Base-by-base conservation (phyloP, 192 early-diverging fungal species). In the Diversispora epigaea region DNA sequence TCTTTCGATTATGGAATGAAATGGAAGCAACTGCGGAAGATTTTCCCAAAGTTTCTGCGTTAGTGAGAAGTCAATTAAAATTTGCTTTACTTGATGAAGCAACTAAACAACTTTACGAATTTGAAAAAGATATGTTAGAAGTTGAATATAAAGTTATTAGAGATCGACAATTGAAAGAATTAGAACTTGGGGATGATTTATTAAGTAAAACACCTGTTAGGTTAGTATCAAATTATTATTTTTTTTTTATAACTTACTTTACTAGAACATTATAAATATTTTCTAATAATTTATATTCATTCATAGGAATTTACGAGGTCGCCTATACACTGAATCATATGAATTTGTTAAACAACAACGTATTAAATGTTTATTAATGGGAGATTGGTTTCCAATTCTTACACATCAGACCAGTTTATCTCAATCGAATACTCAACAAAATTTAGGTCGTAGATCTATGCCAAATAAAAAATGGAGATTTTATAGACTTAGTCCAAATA, bases 331-430 rank as follows among this genome's bases (percentile, higher is more conserved):
- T 64, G 80, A 88, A 71, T 89, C 85, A 44, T 92, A 90, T 65
- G 88, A 91, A 71, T 86, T 89, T 45, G 82, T 93, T 22, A 92
- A 91, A 74, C 78, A 87, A 49, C 91, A 93, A 71, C 76, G 91
- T 10, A 87, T 93, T 15, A 78, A 77, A 9, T 90, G 90, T 73
- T 62, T 93, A 17, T 55, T 88, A 32, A 41, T 68, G 43, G 91
- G 91, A 21, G 89, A 86, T 10, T 93, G 89, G 89, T 93, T 93
- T 70, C 91, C 87, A 14, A 69, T 85, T 11, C 41, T 63, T 3
- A 54, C 44, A 3, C 25, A 32, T 32, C 25, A 32, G 25, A 32
- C 25, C 47, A 4, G 8, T 61, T 41, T 7, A 49, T 40, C 15
- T 45, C 55, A 45, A 47, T 25, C n/a, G 17, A 45, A 47, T 19